A percentile compares a stretch with the other conserved stretches of the same genome.
These are phyloP conservation scores for Tylopilus felleus DNA, from an alignment of 768 basidiomycete species.

Conservation along the genomic window DNA sequence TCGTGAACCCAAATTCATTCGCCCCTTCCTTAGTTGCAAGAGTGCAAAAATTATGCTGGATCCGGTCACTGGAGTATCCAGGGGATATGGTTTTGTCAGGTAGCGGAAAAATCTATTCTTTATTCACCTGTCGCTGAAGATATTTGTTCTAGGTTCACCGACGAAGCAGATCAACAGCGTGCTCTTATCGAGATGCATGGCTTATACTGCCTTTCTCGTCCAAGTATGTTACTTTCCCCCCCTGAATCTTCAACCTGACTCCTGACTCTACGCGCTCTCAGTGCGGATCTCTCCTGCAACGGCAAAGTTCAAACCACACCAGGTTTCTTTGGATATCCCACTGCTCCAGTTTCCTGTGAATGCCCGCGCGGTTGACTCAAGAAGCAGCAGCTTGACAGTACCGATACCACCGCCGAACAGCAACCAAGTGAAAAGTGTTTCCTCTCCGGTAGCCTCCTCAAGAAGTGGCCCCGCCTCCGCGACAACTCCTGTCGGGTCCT, in stretches of 20 bases:
- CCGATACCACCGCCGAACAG: constrained; percentile 47
- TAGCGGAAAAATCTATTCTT: constrained; percentile 31
- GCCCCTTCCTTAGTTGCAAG: constrained; percentile 87
- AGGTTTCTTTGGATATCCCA: constrained; percentile 42
- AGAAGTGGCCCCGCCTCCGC: constrained; percentile 22
- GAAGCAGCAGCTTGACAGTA: constrained; percentile 42
- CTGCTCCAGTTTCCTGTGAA: constrained; percentile 43
- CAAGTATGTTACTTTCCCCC: constrained; percentile 53
- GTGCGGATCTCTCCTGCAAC: constrained; percentile 92
- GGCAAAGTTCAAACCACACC: constrained; percentile 75
- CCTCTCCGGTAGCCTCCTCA: constrained; percentile 57
- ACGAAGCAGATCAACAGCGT: constrained; percentile 85
- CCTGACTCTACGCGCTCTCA: constrained; percentile 37
- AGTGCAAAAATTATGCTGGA: constrained; percentile 96
- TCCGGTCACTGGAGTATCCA: constrained; percentile 81
- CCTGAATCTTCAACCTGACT: background rate
- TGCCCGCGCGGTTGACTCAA: constrained; percentile 27
- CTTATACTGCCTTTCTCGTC: constrained; percentile 82
- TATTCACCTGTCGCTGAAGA: constrained; percentile 5
- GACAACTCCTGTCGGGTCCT: constrained; percentile 35
- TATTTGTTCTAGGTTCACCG: constrained; percentile 62
- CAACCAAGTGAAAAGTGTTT: constrained; percentile 60
- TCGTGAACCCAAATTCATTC: constrained; percentile 83
- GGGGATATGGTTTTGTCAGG: constrained; percentile 94
- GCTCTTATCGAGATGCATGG: constrained; percentile 92